Evolutionary conservation across 2,329 filamentous ascomycete species (phyloP).

Genomic region (Alternaria tenuissima): DNA sequence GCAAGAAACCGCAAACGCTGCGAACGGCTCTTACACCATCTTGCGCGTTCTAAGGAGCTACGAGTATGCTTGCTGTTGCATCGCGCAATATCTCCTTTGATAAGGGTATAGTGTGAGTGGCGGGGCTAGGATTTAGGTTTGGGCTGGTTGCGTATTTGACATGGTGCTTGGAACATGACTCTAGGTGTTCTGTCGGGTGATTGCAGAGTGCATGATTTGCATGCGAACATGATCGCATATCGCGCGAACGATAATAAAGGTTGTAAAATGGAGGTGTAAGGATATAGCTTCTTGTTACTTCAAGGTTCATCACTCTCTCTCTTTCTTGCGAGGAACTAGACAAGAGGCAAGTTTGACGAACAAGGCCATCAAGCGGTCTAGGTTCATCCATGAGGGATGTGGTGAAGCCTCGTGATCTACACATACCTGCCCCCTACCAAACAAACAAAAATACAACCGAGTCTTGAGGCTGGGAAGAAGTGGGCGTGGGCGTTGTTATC

Average conservation of each 20-base stretch:
- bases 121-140: background rate
- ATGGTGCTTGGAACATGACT: background rate
- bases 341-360: background rate
- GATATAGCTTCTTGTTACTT: rapidly evolving
- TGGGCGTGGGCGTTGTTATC: background rate
- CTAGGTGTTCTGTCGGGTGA: background rate
- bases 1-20: background rate
- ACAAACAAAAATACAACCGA: background rate
- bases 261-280: background rate
- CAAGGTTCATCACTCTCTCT: too few species aligned
- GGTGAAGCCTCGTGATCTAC: background rate
- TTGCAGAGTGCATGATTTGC: background rate
- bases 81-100: background rate
- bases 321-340: background rate
- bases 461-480: background rate
- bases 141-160: background rate
- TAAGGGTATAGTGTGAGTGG: background rate
- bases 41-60: background rate
- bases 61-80: background rate
- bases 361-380: background rate
- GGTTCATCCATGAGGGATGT: background rate
- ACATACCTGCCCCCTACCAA: background rate
- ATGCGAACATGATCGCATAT: background rate
- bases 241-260: background rate
- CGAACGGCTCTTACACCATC: slow-evolving; percentile 9